Evolutionary conservation across 805 yeast genomes (phyloP).

Genomic region (Clavispora carvajalis): DNA sequence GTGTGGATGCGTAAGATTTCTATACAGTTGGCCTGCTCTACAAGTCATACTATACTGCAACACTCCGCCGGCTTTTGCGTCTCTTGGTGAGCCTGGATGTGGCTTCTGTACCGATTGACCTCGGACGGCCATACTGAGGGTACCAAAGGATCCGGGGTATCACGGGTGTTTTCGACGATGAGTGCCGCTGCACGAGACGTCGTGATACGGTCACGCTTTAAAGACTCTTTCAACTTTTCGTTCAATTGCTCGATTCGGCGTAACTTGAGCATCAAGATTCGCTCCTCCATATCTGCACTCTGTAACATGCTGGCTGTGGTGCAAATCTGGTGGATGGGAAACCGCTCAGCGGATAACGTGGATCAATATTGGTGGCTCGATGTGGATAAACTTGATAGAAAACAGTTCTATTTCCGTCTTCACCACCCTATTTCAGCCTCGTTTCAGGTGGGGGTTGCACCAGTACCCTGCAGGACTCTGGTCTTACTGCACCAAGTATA

Average conservation of each 20-base stretch:
- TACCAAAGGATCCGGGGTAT: constrained; percentile 43
- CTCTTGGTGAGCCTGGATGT: constrained; percentile 10
- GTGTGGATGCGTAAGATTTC: no score
- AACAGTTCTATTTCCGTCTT: no score
- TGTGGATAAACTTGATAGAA: no score
- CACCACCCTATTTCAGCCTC: not conserved
- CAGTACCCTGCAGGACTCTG: not conserved
- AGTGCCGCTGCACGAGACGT: constrained; percentile 57
- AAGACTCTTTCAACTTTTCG: constrained; percentile 43
- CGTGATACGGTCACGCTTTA: constrained; percentile 53
- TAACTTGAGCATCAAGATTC: constrained; percentile 51
- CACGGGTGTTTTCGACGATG: constrained; percentile 39
- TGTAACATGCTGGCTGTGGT: constrained; percentile 1
- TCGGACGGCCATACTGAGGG: constrained; percentile 41
- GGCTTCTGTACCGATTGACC: constrained; percentile 28
- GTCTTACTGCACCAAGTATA: no score
- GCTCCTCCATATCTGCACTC: constrained; percentile 18
- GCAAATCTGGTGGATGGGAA: no score
- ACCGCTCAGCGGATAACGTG: no score
- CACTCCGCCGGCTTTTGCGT: constrained; percentile 18
- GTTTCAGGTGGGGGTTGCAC: not conserved
- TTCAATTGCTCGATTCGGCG: constrained; percentile 58
- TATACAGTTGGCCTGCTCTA: no score
- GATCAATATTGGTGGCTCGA: no score
- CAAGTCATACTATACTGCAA: constrained; percentile 25